Evolutionary conservation across 2,329 filamentous ascomycete genomes (phyloP).

Genomic region (Neofusicoccum cordaticola): DNA sequence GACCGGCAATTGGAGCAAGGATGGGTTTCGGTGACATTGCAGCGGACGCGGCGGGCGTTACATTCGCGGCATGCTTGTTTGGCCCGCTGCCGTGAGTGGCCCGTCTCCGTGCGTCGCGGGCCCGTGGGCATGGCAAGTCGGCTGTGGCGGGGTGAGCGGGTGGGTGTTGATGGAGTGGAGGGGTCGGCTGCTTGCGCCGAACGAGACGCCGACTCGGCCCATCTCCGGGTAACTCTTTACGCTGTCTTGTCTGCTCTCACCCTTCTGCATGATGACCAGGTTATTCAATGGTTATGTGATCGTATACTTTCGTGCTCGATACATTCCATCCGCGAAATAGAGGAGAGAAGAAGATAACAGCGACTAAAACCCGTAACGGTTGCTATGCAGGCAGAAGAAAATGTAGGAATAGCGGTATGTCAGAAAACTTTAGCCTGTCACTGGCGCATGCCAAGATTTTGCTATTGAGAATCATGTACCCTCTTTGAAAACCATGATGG

Average conservation of each 20-base stretch:
- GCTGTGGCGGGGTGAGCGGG: background rate
- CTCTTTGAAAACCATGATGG: constrained; percentile 37
- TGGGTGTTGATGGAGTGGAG: background rate
- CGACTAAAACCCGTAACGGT: too few species aligned
- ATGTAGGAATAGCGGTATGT: too few species aligned
- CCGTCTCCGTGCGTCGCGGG: background rate
- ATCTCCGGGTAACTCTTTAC: background rate
- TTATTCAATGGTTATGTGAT: too few species aligned
- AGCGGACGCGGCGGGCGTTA: constrained; percentile 46
- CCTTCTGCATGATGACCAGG: too few species aligned
- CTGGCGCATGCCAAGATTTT: too few species aligned
- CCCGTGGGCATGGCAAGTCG: constrained; percentile 1
- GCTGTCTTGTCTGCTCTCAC: too few species aligned
- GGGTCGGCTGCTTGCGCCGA: background rate
- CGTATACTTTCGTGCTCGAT: too few species aligned
- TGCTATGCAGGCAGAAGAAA: too few species aligned
- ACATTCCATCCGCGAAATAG: too few species aligned
- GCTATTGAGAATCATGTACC: background rate
- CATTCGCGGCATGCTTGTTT: constrained; percentile 45
- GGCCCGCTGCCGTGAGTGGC: constrained; percentile 29
- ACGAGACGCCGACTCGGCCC: background rate
- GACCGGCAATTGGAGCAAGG: constrained; percentile 44
- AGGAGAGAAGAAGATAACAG: too few species aligned
- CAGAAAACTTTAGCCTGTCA: too few species aligned
- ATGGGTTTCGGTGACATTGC: constrained; percentile 45